Evolutionary conservation across 2,329 filamentous ascomycete genomes (phyloP).

Genomic region (Diaporthe eres): DNA sequence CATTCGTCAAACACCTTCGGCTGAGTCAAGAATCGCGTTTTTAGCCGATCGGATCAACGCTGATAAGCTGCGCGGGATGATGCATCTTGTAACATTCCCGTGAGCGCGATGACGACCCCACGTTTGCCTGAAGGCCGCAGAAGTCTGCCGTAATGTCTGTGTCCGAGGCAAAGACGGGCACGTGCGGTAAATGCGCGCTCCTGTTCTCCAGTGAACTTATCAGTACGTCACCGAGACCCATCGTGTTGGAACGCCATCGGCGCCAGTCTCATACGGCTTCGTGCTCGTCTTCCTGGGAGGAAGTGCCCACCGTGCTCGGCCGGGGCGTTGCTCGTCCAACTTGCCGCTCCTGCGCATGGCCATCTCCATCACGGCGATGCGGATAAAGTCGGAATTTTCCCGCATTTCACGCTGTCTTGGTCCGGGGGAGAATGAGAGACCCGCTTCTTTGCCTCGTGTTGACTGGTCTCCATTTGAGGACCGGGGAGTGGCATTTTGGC

Average conservation of each 20-base stretch:
- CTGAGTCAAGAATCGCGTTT: conserved; percentile 1
- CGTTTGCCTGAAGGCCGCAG: not conserved
- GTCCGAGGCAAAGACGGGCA: not conserved
- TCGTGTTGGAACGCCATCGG: conserved; percentile 71
- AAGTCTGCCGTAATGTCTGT: not conserved
- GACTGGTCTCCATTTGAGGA: conserved; percentile 44
- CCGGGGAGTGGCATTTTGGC: conserved; percentile 44
- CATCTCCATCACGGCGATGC: conserved; percentile 80
- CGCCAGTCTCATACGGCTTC: conserved; percentile 69
- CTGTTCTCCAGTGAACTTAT: not conserved
- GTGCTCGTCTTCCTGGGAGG: conserved; percentile 71
- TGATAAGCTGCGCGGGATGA: conserved; percentile 18
- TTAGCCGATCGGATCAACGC: not conserved
- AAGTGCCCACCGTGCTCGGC: conserved; percentile 77
- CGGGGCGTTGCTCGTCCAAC: conserved; percentile 75
- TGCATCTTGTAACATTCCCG: not conserved
- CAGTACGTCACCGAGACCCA: conserved; percentile 59
- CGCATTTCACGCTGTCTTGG: conserved; percentile 76
- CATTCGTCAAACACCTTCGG: conserved; percentile 11
- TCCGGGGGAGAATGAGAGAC: conserved; percentile 58
- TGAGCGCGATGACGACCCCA: not conserved
- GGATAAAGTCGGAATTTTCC: conserved; percentile 79
- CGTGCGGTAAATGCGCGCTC: not conserved
- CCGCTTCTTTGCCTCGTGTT: conserved; percentile 45
- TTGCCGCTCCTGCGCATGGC: conserved; percentile 78